A percentile compares a stretch with the other conserved stretches of the same genome.
Conservation (phyloP, 1,284 basidiomycete species). For the Peniophora sp. region DNA sequence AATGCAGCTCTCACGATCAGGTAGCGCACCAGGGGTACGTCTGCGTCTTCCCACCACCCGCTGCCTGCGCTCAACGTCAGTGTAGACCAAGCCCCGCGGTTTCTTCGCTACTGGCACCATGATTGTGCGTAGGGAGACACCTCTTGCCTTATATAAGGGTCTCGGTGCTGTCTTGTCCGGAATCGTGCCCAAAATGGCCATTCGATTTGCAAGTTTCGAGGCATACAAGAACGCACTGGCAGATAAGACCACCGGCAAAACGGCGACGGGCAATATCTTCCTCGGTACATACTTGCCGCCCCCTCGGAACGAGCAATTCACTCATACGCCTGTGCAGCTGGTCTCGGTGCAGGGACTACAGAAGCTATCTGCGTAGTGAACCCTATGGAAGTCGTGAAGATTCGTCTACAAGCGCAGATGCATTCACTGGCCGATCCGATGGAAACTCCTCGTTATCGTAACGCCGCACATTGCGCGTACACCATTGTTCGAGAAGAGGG, state of each 20-base stretch:
- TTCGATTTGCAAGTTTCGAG: conserved; percentile 97
- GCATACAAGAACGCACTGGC: conserved; percentile 84
- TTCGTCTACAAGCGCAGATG: conserved; percentile 95
- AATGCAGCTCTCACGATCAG: conserved; percentile 90
- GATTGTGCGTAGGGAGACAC: conserved; percentile 89
- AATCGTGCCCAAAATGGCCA: conserved; percentile 99
- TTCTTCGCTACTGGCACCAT: conserved; percentile 89
- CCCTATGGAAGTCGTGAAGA: conserved; percentile 99
- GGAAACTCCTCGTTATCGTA: conserved; percentile 90
- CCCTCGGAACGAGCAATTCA: not conserved
- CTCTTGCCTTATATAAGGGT: conserved; percentile 96
- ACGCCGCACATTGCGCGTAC: conserved; percentile 95
- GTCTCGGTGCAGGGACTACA: conserved; percentile 89
- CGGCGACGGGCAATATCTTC: conserved; percentile 72
- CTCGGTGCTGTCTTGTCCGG: conserved; percentile 95
- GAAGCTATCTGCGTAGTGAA: conserved; percentile 94
- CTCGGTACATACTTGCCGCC: conserved; percentile 41
- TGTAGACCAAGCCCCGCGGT: conserved; percentile 78
- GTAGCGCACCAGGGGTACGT: conserved; percentile 72
- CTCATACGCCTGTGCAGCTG: conserved; percentile 44
- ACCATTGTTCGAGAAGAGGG: conserved; percentile 95
- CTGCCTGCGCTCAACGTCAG: conserved; percentile 21
- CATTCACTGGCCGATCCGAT: conserved; percentile 96
- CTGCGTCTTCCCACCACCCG: not conserved
- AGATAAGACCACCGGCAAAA: conserved; percentile 70